phyloP scores from a whole-genome alignment of 164 flowering plant species.

The Vitis riparia region DNA sequence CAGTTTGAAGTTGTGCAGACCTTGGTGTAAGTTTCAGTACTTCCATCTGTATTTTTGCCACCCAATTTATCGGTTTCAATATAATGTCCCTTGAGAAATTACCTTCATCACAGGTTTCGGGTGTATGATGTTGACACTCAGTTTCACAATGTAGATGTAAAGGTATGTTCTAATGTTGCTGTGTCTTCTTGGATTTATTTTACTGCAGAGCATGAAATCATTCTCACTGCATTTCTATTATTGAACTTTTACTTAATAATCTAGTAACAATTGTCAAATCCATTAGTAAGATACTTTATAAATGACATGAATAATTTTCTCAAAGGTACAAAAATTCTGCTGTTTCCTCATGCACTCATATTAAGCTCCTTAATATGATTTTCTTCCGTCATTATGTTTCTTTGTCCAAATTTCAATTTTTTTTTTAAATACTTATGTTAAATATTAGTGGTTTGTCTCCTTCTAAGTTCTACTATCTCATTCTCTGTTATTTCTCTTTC shows the following conservation, averaged over 20 bases:
- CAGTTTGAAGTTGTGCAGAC: constrained; percentile 79
- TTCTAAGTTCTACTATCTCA: too few species aligned
- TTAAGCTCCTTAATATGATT: too few species aligned
- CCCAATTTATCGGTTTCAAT: background rate
- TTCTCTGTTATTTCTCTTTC: too few species aligned
- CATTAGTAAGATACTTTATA: background rate
- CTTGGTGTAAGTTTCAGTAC: constrained; percentile 62
- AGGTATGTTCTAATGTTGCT: constrained; percentile 49
- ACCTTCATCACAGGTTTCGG: constrained; percentile 56
- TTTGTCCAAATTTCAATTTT: too few species aligned
- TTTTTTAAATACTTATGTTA: too few species aligned
- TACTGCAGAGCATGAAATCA: background rate
- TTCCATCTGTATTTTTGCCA: constrained; percentile 3
- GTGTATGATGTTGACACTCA: constrained; percentile 82
- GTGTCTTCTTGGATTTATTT: background rate
- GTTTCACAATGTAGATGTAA: constrained; percentile 65
- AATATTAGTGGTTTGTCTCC: too few species aligned
- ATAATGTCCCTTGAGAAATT: constrained; percentile 13
- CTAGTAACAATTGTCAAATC: background rate
- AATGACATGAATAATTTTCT: background rate
- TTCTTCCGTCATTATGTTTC: too few species aligned
- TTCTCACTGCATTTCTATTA: constrained; percentile 3
- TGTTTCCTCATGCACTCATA: too few species aligned
- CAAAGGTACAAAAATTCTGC: background rate
- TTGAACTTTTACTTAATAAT: background rate